phyloP scores from a whole-genome alignment of 768 basidiomycete species.

The Suillus cothurnatus region DNA sequence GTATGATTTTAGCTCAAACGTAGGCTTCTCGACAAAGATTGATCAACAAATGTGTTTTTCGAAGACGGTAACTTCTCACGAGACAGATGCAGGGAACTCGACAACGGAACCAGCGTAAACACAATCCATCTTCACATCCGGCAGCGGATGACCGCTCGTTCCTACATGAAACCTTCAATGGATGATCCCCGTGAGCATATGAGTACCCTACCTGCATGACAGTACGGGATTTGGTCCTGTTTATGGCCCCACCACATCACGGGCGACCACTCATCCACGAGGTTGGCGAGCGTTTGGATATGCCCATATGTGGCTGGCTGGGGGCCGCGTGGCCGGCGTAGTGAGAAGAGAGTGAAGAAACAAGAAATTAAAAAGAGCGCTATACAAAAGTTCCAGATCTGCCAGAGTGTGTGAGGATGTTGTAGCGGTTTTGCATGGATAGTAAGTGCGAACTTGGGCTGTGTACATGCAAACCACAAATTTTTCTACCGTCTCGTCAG shows the following conservation, averaged over 20 bases:
- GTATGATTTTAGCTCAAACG: not conserved
- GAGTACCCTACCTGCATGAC: slow-evolving; percentile 21
- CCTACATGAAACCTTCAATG: not conserved
- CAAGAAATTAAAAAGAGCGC: slow-evolving; percentile 24
- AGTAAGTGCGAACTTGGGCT: slow-evolving; percentile 20
- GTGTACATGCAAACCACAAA: slow-evolving; percentile 21
- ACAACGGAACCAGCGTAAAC: not conserved
- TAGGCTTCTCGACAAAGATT: not conserved
- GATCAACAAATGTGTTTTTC: not conserved
- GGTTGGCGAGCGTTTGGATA: slow-evolving; percentile 35
- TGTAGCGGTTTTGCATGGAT: not conserved
- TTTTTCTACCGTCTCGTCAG: not conserved
- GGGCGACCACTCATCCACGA: slow-evolving; percentile 39
- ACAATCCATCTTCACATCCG: slow-evolving; percentile 6
- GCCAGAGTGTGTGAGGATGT: not conserved
- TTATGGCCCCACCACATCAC: slow-evolving; percentile 36
- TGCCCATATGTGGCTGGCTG: slow-evolving; percentile 37
- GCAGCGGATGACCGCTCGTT: not conserved
- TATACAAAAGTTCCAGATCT: slow-evolving; percentile 31
- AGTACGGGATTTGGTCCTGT: not conserved
- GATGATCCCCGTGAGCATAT: not conserved
- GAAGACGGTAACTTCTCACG: not conserved
- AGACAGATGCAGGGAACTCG: not conserved
- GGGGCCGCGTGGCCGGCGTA: slow-evolving; percentile 21
- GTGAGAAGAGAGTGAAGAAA: slow-evolving; percentile 16